Percentiles rank a stretch among this genome's conserved stretches.
Conservation (phyloP, 805 yeast genomes). For the baker's yeast (Saccharomyces cerevisiae) region DNA sequence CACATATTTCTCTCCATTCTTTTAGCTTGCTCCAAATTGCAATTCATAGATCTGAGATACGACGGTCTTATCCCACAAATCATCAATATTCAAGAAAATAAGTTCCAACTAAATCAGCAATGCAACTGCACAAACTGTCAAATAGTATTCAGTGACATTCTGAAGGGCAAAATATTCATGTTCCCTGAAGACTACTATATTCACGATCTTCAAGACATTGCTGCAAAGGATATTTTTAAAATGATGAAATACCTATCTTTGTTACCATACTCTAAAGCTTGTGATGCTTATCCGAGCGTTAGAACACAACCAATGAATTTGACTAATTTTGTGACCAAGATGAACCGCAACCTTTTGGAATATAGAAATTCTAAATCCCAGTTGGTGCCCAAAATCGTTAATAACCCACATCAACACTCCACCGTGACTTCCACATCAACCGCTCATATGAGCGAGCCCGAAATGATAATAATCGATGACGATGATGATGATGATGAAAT, state of each 20-base stretch:
- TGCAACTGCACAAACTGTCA: conserved; percentile 27
- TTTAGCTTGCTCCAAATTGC: conserved; percentile 28
- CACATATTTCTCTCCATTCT: conserved; percentile 31
- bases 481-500: conserved; percentile 4
- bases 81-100: conserved; percentile 18
- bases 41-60: conserved; percentile 34
- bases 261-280: conserved; percentile 37
- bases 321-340: conserved; percentile 20
- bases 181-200: conserved; percentile 24
- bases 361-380: conserved; percentile 23
- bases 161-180: conserved; percentile 30
- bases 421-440: neutral
- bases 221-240: conserved; percentile 32
- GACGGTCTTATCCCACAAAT: conserved; percentile 29
- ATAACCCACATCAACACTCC: neutral
- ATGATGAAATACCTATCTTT: conserved; percentile 31
- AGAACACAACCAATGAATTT: conserved; percentile 35
- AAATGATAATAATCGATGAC: neutral
- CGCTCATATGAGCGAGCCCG: neutral
- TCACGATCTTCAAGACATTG: conserved; percentile 23
- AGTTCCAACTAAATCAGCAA: conserved; percentile 25
- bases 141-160: conserved; percentile 26
- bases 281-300: conserved; percentile 37
- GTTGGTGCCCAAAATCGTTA: conserved; percentile 6
- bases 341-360: conserved; percentile 20